These are phyloP conservation scores for Urochloa ruziziensis DNA, from an alignment of 176 grass and related monocot species.

Conservation along the genomic window DNA sequence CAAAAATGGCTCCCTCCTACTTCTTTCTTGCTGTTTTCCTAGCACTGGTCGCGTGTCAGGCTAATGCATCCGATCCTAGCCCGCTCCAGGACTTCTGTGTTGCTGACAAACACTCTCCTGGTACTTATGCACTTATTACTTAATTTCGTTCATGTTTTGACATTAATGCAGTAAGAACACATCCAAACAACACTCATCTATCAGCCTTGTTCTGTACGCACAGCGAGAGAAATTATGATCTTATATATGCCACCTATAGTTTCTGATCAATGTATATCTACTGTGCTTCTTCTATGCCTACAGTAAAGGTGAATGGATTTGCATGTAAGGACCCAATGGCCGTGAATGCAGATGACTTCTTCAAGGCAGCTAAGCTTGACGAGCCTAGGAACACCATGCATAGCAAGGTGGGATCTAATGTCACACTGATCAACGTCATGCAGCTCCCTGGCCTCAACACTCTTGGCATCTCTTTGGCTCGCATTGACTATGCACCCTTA, in stretches of 20 bases:
- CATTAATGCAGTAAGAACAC: background rate
- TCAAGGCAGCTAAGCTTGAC: background rate
- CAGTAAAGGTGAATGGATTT: slow-evolving; percentile 17
- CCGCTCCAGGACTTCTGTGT: slow-evolving; percentile 30
- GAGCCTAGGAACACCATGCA: background rate
- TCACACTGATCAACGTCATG: slow-evolving; percentile 19
- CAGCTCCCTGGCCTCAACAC: slow-evolving; percentile 12
- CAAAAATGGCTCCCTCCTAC: background rate
- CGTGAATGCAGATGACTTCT: background rate
- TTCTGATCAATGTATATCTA: background rate
- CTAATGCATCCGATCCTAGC: slow-evolving; percentile 13
- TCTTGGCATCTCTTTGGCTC: background rate
- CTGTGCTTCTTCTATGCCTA: background rate
- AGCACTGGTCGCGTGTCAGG: background rate
- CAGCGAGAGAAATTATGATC: background rate
- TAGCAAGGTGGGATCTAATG: background rate
- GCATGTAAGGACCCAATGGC: background rate
- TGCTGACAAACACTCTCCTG: background rate
- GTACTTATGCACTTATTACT: background rate
- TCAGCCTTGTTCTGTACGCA: background rate
- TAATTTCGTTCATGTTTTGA: background rate
- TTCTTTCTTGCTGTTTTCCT: background rate
- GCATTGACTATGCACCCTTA: background rate
- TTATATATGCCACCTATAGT: background rate
- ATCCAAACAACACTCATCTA: background rate